Conservation (phyloP, 768 basidiomycete species). For the Suillus spraguei region DNA sequence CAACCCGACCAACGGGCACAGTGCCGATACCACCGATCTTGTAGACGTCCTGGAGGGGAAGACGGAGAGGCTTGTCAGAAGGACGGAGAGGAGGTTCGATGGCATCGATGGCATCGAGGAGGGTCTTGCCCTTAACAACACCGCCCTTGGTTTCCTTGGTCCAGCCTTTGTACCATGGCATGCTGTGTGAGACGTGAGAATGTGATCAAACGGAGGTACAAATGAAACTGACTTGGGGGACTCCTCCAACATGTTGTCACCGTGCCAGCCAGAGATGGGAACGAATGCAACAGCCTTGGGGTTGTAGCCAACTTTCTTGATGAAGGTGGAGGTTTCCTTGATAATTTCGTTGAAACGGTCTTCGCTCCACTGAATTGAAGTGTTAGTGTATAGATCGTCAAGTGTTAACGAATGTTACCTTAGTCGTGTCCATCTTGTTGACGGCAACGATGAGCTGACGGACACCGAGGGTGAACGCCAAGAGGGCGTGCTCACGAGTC, state of each 20-base stretch:
- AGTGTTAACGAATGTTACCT: slow-evolving; percentile 48
- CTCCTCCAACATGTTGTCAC: slow-evolving; percentile 99
- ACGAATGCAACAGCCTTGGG: slow-evolving; percentile 98
- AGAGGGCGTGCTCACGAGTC: slow-evolving; percentile 99
- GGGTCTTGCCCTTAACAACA: slow-evolving; percentile 96
- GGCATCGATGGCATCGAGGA: slow-evolving; percentile 99
- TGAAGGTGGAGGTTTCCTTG: slow-evolving; percentile 97
- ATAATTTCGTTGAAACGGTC: slow-evolving; percentile 99
- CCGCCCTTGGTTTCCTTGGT: slow-evolving; percentile 94
- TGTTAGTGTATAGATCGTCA: slow-evolving; percentile 8
- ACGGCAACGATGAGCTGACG: slow-evolving; percentile 99
- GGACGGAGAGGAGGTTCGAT: slow-evolving; percentile 98
- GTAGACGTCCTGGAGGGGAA: slow-evolving; percentile 99
- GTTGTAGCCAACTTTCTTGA: slow-evolving; percentile 99
- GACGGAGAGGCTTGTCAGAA: slow-evolving; percentile 99
- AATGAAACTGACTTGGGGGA: slow-evolving; percentile 74
- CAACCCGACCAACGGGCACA: slow-evolving; percentile 99
- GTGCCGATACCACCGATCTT: slow-evolving; percentile 99
- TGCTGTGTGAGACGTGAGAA: slow-evolving; percentile 52
- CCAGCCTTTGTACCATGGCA: slow-evolving; percentile 99
- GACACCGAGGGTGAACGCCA: slow-evolving; percentile 99
- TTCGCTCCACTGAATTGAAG: slow-evolving; percentile 83
- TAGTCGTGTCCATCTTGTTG: slow-evolving; percentile 99
- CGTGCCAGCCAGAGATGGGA: slow-evolving; percentile 99
- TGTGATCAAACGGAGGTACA: slow-evolving; percentile 3